Conservation (phyloP, 1,139 yeast genomes). For the Pichia sp. region DNA sequence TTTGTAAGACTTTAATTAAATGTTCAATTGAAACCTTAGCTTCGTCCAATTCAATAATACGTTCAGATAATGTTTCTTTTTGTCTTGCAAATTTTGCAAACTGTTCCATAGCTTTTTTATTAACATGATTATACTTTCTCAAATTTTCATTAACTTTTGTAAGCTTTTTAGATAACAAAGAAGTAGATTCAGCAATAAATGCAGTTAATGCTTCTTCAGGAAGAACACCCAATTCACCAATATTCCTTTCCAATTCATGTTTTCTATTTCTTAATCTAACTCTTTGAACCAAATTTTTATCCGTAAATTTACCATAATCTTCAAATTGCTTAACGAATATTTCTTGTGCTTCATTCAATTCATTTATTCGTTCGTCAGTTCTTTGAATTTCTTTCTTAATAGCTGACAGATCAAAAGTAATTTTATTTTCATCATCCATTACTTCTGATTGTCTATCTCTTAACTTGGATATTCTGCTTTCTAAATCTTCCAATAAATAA, state of each 20-base stretch:
- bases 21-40: slow-evolving; percentile 71
- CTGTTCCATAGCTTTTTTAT: slow-evolving; percentile 88
- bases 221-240: slow-evolving; percentile 77
- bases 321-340: slow-evolving; percentile 52
- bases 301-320: slow-evolving; percentile 57
- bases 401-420: slow-evolving; percentile 4
- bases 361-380: slow-evolving; percentile 39
- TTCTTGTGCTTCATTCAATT: slow-evolving; percentile 54
- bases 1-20: slow-evolving; percentile 64
- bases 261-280: slow-evolving; percentile 55
- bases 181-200: slow-evolving; percentile 38
- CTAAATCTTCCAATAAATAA: slow-evolving; percentile 51
- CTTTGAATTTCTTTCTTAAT: slow-evolving; percentile 32
- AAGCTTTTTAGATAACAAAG: slow-evolving; percentile 50
- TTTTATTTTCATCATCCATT: slow-evolving; percentile 41
- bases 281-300: slow-evolving; percentile 59
- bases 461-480: slow-evolving; percentile 45
- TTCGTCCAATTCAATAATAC: slow-evolving; percentile 63
- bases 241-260: slow-evolving; percentile 66
- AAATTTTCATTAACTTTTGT: slow-evolving; percentile 54
- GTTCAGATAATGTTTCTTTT: slow-evolving; percentile 54
- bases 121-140: slow-evolving; percentile 67
- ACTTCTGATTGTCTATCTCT: slow-evolving; percentile 56
- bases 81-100: slow-evolving; percentile 68
- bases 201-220: slow-evolving; percentile 78